Evolutionary conservation across 352 stramenopile genomes (phyloP), one percentile per base, ranked within the genome.

Genomic region (Phytopythium vexans): DNA sequence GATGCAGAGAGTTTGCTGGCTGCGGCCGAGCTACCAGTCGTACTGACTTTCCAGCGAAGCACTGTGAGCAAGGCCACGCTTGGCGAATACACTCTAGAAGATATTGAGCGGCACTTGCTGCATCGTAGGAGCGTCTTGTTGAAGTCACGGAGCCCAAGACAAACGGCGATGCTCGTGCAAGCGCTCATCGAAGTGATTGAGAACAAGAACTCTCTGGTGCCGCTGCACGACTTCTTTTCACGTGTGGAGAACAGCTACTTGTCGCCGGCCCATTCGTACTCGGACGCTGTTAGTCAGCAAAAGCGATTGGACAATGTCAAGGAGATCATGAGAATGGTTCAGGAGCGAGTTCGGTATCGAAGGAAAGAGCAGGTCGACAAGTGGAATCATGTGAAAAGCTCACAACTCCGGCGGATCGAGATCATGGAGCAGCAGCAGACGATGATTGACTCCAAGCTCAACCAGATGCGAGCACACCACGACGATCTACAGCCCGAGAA

Each of bases 401-500:
- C 74, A 0, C 79, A 85, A 35, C 70, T 68, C 52, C 84, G 82
- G 42, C 74, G 81, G 9, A 85, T 91, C 49, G 81, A 89, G n/a
- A 68, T 88, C 42, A 52, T 91, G 31, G 59, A 52, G 16, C 70
- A 77, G 45, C 81, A 91, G 41, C 78, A 76, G 8, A 54, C 68
- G 33, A 77, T 59, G 27, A 88, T 91, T 35, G 69, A 81, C 7
- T 72, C 78, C 21, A 78, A 72, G 43, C 66, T 91, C 4, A 72
- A 86, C 7, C 68, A 70, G n/a, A 88, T 88, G 74, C 76, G 65
- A 2, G 64, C 64, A 3, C 65, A 68, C 10, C 49, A 51, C 4
- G 58, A 52, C n/a, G 63, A 81, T 7, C 41, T 84, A 16, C 66
- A 62, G 11, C 77, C 74, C 4, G 74, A 80, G 7, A 85, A 87